Evolutionary conservation across 345 rosid genomes (phyloP), one percentile per base, ranked within the genome.

Genomic region (Gossypium herbaceum): DNA sequence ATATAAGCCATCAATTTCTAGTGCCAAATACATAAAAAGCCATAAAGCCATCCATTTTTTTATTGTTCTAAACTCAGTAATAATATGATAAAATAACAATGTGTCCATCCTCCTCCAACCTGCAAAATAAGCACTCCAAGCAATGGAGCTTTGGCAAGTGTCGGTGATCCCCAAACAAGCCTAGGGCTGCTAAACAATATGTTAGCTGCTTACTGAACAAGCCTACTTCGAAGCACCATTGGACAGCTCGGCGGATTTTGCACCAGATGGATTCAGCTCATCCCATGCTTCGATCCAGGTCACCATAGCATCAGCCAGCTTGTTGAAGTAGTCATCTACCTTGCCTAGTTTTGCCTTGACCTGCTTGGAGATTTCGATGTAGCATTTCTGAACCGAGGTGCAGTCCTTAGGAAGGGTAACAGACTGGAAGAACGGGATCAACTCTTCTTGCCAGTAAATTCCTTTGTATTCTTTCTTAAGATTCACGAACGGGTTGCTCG

Each of bases 401-500:
- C 59, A 55, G 22, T 55, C 59, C 59, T 55, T 55, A n/a, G 24
- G 59, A 55, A 55, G 59, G 59, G 59, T 55, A 55, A 55, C 59
- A 15, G 59, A 19, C 57, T 52, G 57, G 57, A 52, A 52, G 57
- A 52, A 52, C 1, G 57, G 57, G 57, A 52, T 52, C 57, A 52
- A 17, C 57, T 52, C 57, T 52, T 52, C 57, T 52, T 52, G 57
- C 57, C 57, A 52, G 57, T 52, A 19, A n/a, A 55, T 55, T n/a
- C 59, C 59, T 55, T 55, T 19, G 59, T 55, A 55, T 55, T 55
- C 57, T 17, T 52, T 52, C 59, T 19, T 55, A 55, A 55, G 59
- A 55, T 55, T 55, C 59, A 55, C 24, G 2, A 55, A 55, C 2
- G 24, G 59, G 59, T 55, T 55, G 59, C 59, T n/a, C 2, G 59